Percentiles rank a stretch among this genome's conserved stretches.
phyloP scores from a whole-genome alignment of 2,329 filamentous ascomycete species.

The Diaporthe velutina region DNA sequence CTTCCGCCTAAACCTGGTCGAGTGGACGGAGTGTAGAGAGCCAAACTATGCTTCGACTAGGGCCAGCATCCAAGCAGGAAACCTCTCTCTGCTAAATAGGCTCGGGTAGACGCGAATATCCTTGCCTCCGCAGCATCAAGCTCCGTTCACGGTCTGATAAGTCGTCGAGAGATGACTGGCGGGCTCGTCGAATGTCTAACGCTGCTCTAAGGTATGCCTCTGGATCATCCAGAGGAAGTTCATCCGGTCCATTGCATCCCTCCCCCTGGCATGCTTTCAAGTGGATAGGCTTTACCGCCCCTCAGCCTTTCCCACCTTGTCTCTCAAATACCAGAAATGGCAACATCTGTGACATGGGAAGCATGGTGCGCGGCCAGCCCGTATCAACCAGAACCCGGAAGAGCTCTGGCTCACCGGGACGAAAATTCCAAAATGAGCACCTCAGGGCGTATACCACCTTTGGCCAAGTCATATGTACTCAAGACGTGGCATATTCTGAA shows the following conservation, averaged over 20 bases:
- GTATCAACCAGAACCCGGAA: constrained; percentile 14
- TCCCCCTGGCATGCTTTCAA: constrained; percentile 22
- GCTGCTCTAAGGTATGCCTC: constrained; percentile 13
- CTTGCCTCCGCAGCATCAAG: constrained; percentile 28
- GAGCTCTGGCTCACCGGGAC: constrained; percentile 32
- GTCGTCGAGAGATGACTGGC: constrained; percentile 39
- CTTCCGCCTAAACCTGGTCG: constrained; percentile 28
- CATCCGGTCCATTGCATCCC: constrained; percentile 11
- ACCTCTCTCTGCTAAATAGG: background rate
- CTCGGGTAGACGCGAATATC: constrained; percentile 11
- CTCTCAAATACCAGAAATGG: constrained; percentile 13
- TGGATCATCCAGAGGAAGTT: constrained; percentile 19
- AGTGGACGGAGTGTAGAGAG: constrained; percentile 22
- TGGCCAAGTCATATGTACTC: constrained; percentile 14
- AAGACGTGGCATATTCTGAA: background rate
- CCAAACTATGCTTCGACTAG: constrained; percentile 26
- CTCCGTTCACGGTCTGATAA: constrained; percentile 37
- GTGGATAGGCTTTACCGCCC: constrained; percentile 22
- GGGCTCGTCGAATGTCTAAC: constrained; percentile 1
- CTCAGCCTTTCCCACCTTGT: constrained; percentile 14
- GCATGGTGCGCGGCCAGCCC: background rate
- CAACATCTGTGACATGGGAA: constrained; percentile 26
- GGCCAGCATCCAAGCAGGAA: constrained; percentile 5
- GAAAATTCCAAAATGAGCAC: constrained; percentile 27
- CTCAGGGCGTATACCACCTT: background rate